phyloP scores from a whole-genome alignment of 805 yeast genomes.

The Saturnispora galanensis region DNA sequence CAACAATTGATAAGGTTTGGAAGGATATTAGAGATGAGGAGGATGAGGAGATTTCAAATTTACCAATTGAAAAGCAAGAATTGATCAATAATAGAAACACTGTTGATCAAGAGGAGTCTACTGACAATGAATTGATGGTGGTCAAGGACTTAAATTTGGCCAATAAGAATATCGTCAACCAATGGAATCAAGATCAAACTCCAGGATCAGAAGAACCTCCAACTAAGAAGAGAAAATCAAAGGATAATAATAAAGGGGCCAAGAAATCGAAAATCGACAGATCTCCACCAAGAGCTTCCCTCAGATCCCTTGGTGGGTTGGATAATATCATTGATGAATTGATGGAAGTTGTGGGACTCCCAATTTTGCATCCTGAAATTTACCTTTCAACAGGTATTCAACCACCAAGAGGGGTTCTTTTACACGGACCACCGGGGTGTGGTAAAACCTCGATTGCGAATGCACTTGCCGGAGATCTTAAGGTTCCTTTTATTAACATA shows the following conservation, averaged over 20 bases:
- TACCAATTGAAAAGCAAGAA: constrained; percentile 21
- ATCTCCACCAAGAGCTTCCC: constrained; percentile 57
- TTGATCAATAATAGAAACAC: not conserved
- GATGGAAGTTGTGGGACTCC: constrained; percentile 85
- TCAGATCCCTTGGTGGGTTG: constrained; percentile 82
- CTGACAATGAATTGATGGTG: constrained; percentile 45
- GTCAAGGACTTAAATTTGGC: constrained; percentile 56
- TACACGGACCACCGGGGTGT: constrained; percentile 98
- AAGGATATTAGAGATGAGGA: constrained; percentile 51
- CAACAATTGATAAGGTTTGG: constrained; percentile 53
- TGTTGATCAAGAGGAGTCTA: constrained; percentile 20
- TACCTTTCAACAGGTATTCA: constrained; percentile 82
- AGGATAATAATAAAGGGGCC: constrained; percentile 32
- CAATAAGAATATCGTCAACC: constrained; percentile 65
- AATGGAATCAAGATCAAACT: constrained; percentile 42
- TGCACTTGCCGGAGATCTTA: constrained; percentile 89
- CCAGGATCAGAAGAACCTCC: constrained; percentile 16
- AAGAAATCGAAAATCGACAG: constrained; percentile 37
- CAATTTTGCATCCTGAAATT: constrained; percentile 89
- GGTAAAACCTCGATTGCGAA: constrained; percentile 96
- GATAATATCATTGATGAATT: constrained; percentile 76
- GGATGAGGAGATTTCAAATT: constrained; percentile 39
- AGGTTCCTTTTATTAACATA: constrained; percentile 83
- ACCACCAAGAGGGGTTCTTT: constrained; percentile 87
- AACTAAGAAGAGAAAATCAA: constrained; percentile 28